Evolutionary conservation across 305 asterid genomes (phyloP), one percentile per base, ranked within the genome.

Genomic region (Nicotiana rustica): DNA sequence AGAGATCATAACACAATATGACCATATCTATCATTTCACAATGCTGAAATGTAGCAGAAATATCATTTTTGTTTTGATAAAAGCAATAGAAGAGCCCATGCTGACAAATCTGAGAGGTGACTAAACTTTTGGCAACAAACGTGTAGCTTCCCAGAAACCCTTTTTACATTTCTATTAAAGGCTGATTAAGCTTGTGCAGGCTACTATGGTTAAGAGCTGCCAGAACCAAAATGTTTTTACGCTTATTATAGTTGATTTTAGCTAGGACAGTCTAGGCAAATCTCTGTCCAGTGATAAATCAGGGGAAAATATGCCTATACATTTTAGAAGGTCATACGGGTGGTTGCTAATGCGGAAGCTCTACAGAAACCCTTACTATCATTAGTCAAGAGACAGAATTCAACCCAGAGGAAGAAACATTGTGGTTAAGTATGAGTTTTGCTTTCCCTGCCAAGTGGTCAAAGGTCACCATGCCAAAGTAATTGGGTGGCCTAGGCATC

Each of bases 301-400:
- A 75, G 44, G 79, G 64, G 44, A 6, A 75, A 15, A 10, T 13
- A 47, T 25, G 47, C 14, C 15, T 47, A 73, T n/a, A 25, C 47
- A 38, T 75, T 49, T 52, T 49, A 25, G 65, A 52, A 75, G 38
- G 25, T 47, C 38, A 70, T 4, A 52, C 3, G 25, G 79, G 44
- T 33, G 36, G 36, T 33, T 33, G 36, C 36, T 33, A 4, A 33
- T 33, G 36, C 36, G 36, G 36, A 49, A 62, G 44, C 79, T 49
- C 44, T 49, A 52, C 41, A 49, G 79, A 49, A 75, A 6, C 41
- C 78, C 10, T 3, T 47, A 44, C 10, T 19, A 61, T 73, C 18
- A 21, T 73, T 25, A 25, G 79, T 75, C 64, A 13, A 73, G 79
- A 52, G 15, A 73, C 79, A 25, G 64, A 29, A 52, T 73, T 1